A percentile compares a stretch with the other conserved stretches of the same genome.
Conservation (phyloP, 371 early-diverging fungal species). For the Mortierella sp. region DNA sequence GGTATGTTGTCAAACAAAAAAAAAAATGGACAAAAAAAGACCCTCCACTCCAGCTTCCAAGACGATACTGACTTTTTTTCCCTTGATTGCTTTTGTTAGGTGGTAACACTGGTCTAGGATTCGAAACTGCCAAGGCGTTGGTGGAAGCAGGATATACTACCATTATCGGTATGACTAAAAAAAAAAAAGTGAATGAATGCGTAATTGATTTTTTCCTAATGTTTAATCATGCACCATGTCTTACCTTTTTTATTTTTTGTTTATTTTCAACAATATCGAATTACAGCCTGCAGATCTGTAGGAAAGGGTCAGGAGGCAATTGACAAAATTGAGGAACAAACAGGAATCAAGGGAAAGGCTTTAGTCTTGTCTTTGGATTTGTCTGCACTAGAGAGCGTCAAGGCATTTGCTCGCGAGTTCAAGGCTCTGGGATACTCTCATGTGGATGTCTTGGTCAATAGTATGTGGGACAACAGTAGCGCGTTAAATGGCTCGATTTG, state of each 20-base stretch:
- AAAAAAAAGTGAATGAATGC: background rate
- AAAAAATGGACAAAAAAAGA: background rate
- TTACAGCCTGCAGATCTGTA: constrained; percentile 35
- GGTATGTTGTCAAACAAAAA: constrained; percentile 12
- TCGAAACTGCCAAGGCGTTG: constrained; percentile 47
- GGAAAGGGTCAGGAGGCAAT: constrained; percentile 54
- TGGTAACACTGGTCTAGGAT: constrained; percentile 52
- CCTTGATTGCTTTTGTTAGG: constrained; percentile 17
- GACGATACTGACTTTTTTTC: background rate
- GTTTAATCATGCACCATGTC: background rate
- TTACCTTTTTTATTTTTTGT: constrained; percentile 1
- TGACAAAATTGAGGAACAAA: constrained; percentile 53
- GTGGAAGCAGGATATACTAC: constrained; percentile 47
- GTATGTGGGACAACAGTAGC: constrained; percentile 26
- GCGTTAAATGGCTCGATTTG: background rate
- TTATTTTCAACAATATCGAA: background rate
- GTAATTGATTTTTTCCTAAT: background rate
- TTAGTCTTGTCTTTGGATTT: constrained; percentile 62
- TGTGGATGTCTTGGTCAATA: constrained; percentile 68
- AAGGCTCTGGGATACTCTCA: constrained; percentile 29
- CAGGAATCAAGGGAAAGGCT: constrained; percentile 56
- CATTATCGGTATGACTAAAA: constrained; percentile 31
- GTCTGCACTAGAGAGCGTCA: constrained; percentile 61
- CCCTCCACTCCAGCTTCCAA: background rate
- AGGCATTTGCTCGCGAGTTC: constrained; percentile 59